Conservation (phyloP, 306 rosid genomes). For the Pterocarpus macrocarpus region DNA sequence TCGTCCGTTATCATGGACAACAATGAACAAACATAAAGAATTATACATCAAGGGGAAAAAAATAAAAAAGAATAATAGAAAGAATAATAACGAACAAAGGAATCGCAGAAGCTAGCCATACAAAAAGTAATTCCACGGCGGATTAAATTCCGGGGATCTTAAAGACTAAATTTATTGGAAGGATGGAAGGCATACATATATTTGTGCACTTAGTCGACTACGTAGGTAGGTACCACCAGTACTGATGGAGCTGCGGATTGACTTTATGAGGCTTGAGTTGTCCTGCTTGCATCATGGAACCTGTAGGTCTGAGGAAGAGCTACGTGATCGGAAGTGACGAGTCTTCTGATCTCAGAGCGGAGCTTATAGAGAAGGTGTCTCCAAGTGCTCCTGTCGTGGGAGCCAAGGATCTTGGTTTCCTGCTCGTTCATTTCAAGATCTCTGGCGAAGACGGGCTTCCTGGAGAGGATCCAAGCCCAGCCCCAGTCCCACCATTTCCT, state of each 20-base stretch:
- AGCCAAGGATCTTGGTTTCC: conserved; percentile 73
- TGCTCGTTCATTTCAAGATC: conserved; percentile 94
- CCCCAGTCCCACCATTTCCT: conserved; percentile 85
- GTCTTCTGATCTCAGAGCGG: conserved; percentile 71
- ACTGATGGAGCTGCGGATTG: neutral
- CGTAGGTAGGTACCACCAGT: too few species aligned
- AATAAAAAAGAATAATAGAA: neutral
- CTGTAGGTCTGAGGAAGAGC: conserved; percentile 82
- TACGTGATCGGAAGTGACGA: conserved; percentile 58
- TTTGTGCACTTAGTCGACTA: neutral
- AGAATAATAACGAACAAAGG: conserved; percentile 38
- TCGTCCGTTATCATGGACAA: conserved; percentile 18
- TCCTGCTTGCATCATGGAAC: conserved; percentile 35
- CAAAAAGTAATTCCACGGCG: conserved; percentile 1
- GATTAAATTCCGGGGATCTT: conserved; percentile 4
- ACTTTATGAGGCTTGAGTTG: conserved; percentile 15
- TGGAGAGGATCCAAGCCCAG: conserved; percentile 81
- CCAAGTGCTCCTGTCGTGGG: conserved; percentile 72
- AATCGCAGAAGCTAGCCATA: conserved; percentile 25
- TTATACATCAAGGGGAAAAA: conserved; percentile 12
- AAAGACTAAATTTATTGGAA: conserved; percentile 13
- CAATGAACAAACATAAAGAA: conserved; percentile 26
- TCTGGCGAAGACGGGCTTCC: conserved; percentile 70
- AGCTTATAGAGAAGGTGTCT: conserved; percentile 74
- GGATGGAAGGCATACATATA: neutral